These are phyloP conservation scores for Iberis amara DNA, from an alignment of 441 rosid species.

Conservation along the genomic window DNA sequence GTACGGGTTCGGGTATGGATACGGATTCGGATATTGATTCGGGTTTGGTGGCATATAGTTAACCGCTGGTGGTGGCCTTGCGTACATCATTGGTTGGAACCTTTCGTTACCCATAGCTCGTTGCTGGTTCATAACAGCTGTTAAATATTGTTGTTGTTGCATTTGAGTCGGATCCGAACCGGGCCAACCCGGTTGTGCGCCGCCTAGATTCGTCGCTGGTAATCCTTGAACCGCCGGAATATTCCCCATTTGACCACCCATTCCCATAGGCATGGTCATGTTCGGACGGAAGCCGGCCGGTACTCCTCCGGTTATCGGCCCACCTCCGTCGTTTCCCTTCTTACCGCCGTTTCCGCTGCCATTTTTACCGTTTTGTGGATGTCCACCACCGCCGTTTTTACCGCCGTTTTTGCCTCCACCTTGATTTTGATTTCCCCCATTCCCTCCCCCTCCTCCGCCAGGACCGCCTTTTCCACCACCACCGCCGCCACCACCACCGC, in stretches of 20 bases:
- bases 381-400: slow-evolving; percentile 37
- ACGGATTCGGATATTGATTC: slow-evolving; percentile 39
- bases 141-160: slow-evolving; percentile 57
- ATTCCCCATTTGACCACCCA: slow-evolving; percentile 42
- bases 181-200: slow-evolving; percentile 46
- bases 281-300: slow-evolving; percentile 30
- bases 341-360: slow-evolving; percentile 34
- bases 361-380: slow-evolving; percentile 40
- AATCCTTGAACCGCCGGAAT: slow-evolving; percentile 72
- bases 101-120: slow-evolving; percentile 70
- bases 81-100: slow-evolving; percentile 93
- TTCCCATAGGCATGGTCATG: slow-evolving; percentile 38
- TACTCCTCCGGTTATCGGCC: slow-evolving; percentile 26
- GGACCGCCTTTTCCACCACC: slow-evolving; percentile 37
- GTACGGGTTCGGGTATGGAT: slow-evolving; percentile 18
- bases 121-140: slow-evolving; percentile 82
- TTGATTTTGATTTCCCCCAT: slow-evolving; percentile 38
- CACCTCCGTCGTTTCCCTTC: slow-evolving; percentile 41
- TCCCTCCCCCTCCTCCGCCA: slow-evolving; percentile 22
- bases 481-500: slow-evolving; percentile 22
- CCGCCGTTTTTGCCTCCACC: slow-evolving; percentile 40
- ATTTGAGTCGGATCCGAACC: slow-evolving; percentile 57
- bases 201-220: slow-evolving; percentile 39
- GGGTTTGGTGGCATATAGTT: slow-evolving; percentile 68
- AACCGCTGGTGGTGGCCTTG: slow-evolving; percentile 74